Evolutionary conservation across 306 rosid species (phyloP).

Genomic region (Glycyrrhiza uralensis): DNA sequence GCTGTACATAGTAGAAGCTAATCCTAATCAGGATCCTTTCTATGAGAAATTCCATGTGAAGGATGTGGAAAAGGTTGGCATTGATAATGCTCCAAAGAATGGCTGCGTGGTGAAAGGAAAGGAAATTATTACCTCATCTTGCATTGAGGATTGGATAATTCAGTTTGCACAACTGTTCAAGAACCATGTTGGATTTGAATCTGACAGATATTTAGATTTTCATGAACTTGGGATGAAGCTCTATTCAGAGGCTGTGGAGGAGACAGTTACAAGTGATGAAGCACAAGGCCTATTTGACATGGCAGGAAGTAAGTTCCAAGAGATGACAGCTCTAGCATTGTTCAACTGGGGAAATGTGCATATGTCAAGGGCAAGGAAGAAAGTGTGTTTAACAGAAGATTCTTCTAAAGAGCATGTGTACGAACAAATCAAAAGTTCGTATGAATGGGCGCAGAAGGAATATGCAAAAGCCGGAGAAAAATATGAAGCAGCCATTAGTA

Average conservation of each 20-base stretch:
- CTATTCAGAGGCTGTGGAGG: constrained; percentile 96
- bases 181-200: constrained; percentile 78
- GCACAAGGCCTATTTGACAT: constrained; percentile 76
- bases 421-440: constrained; percentile 50
- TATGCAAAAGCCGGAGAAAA: constrained; percentile 67
- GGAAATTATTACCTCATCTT: constrained; percentile 50
- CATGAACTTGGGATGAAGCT: constrained; percentile 83
- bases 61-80: constrained; percentile 15
- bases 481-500: constrained; percentile 66
- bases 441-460: constrained; percentile 70
- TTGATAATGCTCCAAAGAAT: constrained; percentile 33
- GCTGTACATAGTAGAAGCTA: constrained; percentile 60
- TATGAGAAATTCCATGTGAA: constrained; percentile 42
- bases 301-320: constrained; percentile 82
- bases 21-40: constrained; percentile 64
- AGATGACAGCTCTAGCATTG: constrained; percentile 88
- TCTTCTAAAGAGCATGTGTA: constrained; percentile 46
- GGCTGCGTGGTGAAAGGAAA: constrained; percentile 38
- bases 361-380: constrained; percentile 83
- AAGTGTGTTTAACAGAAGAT: constrained; percentile 51
- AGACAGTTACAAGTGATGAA: constrained; percentile 75
- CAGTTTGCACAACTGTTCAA: constrained; percentile 74
- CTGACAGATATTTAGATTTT: constrained; percentile 69
- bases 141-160: constrained; percentile 90
- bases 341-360: constrained; percentile 97